Base-by-base conservation (phyloP, 176 grass and related monocot species). In the Oropetium thomaeum region DNA sequence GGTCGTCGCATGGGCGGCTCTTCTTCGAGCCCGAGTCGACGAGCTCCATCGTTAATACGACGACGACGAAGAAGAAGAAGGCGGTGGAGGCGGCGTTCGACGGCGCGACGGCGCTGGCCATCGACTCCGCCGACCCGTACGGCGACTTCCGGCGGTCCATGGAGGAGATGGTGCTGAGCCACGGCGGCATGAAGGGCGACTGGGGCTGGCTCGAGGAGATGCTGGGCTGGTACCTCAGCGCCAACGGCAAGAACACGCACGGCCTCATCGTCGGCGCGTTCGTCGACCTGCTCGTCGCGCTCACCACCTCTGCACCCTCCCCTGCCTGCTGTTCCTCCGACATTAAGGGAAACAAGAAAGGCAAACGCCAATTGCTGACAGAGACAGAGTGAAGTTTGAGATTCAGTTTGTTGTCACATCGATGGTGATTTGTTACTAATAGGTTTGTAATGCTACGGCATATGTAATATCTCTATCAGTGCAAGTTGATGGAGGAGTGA, bases 181-280 rank as follows among this genome's bases (percentile, higher is more conserved):
- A 70, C 34, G 83, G n/a, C n/a, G n/a, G 85, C 13, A 81, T 38
- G 13, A 58, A 76, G n/a, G n/a, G n/a, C 80, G 83, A 89, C 75
- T 93, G 87, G 90, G 88, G 84, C 6, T 89, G 93, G 93, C 73
- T 97, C 26, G 79, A 97, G 81, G 88, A 93, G 88, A 93, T 97
- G 93, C 80, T 97, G 10, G 65, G 73, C 0, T 97, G 93, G 93
- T 97, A 97, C 70, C 67, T 97, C 74, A 47, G 39, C n/a, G 85
- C 90, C 47, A 97, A 97, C 58, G 90, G 73, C 37, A 80, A 89
- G 88, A 89, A 45, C 53, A 93, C 58, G 59, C 93, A 97, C 40
- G 83, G 90, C 52, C 57, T 87, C 63, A 97, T 97, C 49, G 78
- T 93, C 1, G 88, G 80, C 31, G 93, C 93, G 12, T 97, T 97